A percentile compares a stretch with the other conserved stretches of the same genome.
Conservation (phyloP, 208 protist species). For the Tetramitus jugosus region DNA sequence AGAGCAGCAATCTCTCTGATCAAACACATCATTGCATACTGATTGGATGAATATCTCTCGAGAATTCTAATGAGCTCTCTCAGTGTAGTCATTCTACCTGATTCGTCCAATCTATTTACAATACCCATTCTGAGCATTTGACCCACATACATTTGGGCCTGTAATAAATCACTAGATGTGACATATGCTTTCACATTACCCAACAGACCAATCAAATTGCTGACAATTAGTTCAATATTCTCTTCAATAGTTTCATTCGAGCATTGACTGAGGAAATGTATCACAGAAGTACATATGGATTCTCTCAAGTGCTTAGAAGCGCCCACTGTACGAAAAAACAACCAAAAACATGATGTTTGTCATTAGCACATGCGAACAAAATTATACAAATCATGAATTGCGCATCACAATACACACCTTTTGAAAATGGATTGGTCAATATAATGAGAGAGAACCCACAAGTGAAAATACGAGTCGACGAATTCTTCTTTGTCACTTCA, state of each 20-base stretch:
- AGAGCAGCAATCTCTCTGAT: not conserved
- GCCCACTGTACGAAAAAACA: not conserved
- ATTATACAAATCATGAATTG: conserved; percentile 5
- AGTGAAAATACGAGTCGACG: no score
- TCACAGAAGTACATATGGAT: not conserved
- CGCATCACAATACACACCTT: not conserved
- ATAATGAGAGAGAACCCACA: not conserved
- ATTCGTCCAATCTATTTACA: not conserved
- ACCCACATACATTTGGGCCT: not conserved
- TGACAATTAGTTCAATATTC: conserved; percentile 1
- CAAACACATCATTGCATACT: not conserved
- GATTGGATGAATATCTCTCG: not conserved
- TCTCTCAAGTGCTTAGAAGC: not conserved
- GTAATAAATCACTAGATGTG: no score
- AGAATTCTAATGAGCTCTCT: not conserved
- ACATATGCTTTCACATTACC: not conserved
- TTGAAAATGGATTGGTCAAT: not conserved
- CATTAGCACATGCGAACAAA: no score
- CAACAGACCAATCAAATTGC: not conserved
- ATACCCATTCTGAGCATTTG: conserved; percentile 2
- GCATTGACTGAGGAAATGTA: conserved; percentile 2
- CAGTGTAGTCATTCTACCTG: not conserved
- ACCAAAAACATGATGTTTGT: no score
- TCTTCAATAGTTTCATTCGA: not conserved
- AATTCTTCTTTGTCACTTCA: not conserved